A percentile compares a stretch with the other conserved stretches of the same genome.
Evolutionary conservation across 352 stramenopile species (phyloP).

Genomic region (Albugo laibachii): DNA sequence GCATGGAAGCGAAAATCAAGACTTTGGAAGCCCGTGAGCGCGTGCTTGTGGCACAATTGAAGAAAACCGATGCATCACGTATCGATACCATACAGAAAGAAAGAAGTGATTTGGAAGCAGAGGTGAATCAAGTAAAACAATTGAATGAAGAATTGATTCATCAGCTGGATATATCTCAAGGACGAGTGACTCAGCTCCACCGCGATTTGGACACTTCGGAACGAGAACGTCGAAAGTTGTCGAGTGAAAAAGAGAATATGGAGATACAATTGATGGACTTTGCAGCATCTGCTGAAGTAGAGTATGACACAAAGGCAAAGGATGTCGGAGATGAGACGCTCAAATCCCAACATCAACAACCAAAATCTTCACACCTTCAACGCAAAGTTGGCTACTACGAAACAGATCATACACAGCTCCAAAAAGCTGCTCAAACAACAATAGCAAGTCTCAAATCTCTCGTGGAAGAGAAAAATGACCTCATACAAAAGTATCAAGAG

Average conservation of each 20-base stretch:
- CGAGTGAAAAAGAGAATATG: too few species aligned
- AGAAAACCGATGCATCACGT: conserved; percentile 2
- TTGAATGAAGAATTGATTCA: conserved; percentile 28
- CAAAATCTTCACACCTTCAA: conserved; percentile 4
- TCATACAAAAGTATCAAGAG: conserved; percentile 36
- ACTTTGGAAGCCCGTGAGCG: conserved; percentile 44
- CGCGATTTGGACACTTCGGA: conserved; percentile 11
- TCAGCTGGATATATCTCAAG: conserved; percentile 24
- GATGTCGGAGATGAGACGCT: background rate
- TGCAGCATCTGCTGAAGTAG: too few species aligned
- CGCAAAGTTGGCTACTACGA: conserved; percentile 32
- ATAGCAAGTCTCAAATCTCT: conserved; percentile 68
- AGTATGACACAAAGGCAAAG: background rate
- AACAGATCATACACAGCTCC: conserved; percentile 45
- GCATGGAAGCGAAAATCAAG: conserved; percentile 32
- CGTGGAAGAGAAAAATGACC: conserved; percentile 49
- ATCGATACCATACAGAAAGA: conserved; percentile 4
- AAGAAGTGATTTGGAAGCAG: conserved; percentile 9
- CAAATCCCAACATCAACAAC: conserved; percentile 3
- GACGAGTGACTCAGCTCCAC: conserved; percentile 19
- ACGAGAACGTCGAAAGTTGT: too few species aligned
- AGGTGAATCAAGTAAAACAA: conserved; percentile 15
- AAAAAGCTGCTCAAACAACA: conserved; percentile 53
- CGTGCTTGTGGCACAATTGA: conserved; percentile 32
- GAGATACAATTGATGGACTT: too few species aligned